phyloP scores from a whole-genome alignment of 169 alveolate species.

The Cryptosporidium xiaoi region DNA sequence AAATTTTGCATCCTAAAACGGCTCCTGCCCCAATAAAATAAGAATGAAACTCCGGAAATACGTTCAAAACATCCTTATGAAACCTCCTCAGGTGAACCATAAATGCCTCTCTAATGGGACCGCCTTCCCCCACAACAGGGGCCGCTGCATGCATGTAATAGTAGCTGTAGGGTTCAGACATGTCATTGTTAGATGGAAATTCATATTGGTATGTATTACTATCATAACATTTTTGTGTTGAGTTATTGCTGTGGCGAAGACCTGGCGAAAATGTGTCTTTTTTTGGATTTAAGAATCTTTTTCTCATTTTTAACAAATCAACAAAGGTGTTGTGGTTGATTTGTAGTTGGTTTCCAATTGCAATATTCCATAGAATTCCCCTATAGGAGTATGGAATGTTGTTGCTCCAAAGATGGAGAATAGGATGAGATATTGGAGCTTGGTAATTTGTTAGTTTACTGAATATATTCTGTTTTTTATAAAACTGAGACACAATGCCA shows the following conservation, averaged over 20 bases:
- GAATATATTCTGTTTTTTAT: background rate
- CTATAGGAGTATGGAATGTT: constrained; percentile 53
- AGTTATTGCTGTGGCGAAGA: too few species aligned
- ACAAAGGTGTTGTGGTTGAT: constrained; percentile 7
- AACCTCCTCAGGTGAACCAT: constrained; percentile 50
- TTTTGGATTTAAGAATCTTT: background rate
- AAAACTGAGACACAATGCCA: background rate
- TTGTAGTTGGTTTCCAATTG: constrained; percentile 53
- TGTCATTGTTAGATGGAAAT: background rate
- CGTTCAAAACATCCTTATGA: constrained; percentile 53
- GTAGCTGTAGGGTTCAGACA: background rate
- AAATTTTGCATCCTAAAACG: constrained; percentile 38
- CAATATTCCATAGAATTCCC: constrained; percentile 55
- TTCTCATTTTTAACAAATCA: constrained; percentile 9
- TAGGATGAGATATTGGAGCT: constrained; percentile 61
- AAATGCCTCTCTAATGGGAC: constrained; percentile 50
- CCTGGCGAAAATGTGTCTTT: too few species aligned
- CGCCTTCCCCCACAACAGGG: constrained; percentile 31
- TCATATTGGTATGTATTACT: background rate
- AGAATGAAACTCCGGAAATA: constrained; percentile 49
- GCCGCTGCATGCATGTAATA: background rate
- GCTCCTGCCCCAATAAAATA: constrained; percentile 66
- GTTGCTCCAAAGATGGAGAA: constrained; percentile 42
- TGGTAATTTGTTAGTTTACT: constrained; percentile 40
- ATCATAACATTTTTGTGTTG: background rate